Evolutionary conservation across 805 yeast genomes (phyloP).

Genomic region (Saturnispora bothae): DNA sequence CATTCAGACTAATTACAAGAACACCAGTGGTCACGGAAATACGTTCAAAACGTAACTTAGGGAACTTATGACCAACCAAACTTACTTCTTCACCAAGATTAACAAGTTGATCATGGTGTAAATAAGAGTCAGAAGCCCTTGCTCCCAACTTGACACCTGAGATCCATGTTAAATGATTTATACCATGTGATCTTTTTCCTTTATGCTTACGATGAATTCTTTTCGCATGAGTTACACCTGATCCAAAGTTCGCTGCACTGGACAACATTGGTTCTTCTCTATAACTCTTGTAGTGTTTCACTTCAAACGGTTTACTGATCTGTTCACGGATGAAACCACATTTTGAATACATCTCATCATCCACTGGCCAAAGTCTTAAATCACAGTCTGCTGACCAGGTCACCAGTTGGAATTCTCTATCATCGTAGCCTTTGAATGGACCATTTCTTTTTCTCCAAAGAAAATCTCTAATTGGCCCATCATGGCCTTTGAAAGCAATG

Average conservation of each 20-base stretch:
- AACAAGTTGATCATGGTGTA: constrained; percentile 31
- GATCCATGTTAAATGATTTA: constrained; percentile 78
- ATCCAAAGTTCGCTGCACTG: background rate
- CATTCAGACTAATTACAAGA: constrained; percentile 65
- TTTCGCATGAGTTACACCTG: constrained; percentile 10
- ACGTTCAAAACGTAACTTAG: constrained; percentile 75
- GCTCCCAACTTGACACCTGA: constrained; percentile 86
- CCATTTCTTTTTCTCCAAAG: constrained; percentile 68
- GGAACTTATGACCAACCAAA: constrained; percentile 77
- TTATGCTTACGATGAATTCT: constrained; percentile 6
- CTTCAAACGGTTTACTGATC: constrained; percentile 26
- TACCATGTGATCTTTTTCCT: constrained; percentile 22
- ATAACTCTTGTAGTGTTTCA: constrained; percentile 32
- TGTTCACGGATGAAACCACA: constrained; percentile 29
- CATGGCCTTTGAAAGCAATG: constrained; percentile 66
- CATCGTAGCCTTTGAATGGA: constrained; percentile 35
- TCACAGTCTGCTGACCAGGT: constrained; percentile 92
- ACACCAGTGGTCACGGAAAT: constrained; percentile 83
- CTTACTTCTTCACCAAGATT: constrained; percentile 90
- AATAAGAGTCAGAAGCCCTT: constrained; percentile 32
- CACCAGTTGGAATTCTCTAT: constrained; percentile 80
- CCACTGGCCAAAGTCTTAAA: constrained; percentile 69
- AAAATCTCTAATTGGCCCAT: constrained; percentile 78
- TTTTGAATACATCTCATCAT: constrained; percentile 37
- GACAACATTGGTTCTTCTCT: constrained; percentile 38